Evolutionary conservation across 2,329 filamentous ascomycete genomes (phyloP).

Genomic region (Verticillium nubilum): DNA sequence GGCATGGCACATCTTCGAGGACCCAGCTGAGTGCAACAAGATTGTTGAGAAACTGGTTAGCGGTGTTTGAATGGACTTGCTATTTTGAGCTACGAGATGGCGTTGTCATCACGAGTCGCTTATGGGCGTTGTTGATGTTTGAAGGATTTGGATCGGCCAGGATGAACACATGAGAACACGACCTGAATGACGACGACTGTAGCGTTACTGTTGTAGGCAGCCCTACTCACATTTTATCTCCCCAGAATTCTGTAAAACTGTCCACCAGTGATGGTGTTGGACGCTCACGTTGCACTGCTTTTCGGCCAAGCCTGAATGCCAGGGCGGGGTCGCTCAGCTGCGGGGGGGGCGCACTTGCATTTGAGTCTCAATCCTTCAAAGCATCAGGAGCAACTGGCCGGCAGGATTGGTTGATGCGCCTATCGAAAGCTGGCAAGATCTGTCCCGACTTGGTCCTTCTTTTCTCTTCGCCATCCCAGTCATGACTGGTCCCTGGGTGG

Average conservation of each 20-base stretch:
- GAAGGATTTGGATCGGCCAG: too few species aligned
- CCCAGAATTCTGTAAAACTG: too few species aligned
- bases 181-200: neutral
- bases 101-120: neutral
- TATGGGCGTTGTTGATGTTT: neutral
- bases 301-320: neutral
- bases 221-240: neutral
- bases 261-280: neutral
- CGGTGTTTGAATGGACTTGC: neutral
- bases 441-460: too few species aligned
- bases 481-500: too few species aligned
- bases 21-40: conserved; percentile 59
- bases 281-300: neutral
- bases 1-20: conserved; percentile 78
- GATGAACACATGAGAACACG: neutral
- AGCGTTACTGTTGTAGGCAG: neutral
- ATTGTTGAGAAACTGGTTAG: conserved; percentile 25
- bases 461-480: too few species aligned
- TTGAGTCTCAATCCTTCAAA: too few species aligned
- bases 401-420: too few species aligned
- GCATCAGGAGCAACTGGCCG: too few species aligned
- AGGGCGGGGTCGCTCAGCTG: too few species aligned
- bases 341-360: too few species aligned
- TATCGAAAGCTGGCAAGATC: too few species aligned
- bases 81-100: neutral